These are phyloP conservation scores for Populus trichocarpa DNA, from an alignment of 441 rosid species.

Conservation along the genomic window DNA sequence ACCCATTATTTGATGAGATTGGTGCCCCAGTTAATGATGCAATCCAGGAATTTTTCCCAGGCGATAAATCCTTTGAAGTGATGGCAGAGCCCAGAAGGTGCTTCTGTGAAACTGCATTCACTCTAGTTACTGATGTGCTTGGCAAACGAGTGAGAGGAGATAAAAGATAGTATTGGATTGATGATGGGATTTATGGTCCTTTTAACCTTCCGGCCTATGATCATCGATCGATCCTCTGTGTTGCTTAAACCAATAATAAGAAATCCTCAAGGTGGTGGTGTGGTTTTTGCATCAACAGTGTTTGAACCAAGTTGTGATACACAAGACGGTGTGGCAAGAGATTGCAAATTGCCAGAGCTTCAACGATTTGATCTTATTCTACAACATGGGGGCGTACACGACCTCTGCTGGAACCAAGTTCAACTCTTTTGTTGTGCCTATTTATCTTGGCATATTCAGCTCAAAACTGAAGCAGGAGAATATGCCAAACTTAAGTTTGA, in stretches of 20 bases:
- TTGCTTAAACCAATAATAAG: neutral
- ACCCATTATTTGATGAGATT: neutral
- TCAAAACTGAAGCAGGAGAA: neutral
- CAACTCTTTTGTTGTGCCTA: slow-evolving; percentile 1
- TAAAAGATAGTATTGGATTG: slow-evolving; percentile 16
- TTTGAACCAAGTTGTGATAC: slow-evolving; percentile 19
- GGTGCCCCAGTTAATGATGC: neutral
- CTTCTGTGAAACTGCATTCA: slow-evolving; percentile 9
- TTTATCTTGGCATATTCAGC: slow-evolving; percentile 9
- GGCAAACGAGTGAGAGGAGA: slow-evolving; percentile 17
- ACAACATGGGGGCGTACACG: slow-evolving; percentile 22
- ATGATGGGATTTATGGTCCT: slow-evolving; percentile 18
- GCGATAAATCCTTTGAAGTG: neutral
- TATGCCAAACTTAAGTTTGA: no score
- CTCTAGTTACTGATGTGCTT: slow-evolving; percentile 11
- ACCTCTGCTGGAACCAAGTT: slow-evolving; percentile 11
- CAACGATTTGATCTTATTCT: slow-evolving; percentile 18
- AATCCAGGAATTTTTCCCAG: slow-evolving; percentile 2
- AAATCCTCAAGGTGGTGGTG: neutral
- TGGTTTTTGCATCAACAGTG: slow-evolving; percentile 2
- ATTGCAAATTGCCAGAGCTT: slow-evolving; percentile 8
- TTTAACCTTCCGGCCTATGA: neutral
- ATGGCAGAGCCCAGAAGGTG: slow-evolving; percentile 17
- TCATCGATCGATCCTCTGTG: slow-evolving; percentile 2
- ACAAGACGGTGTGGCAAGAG: neutral